These are phyloP conservation scores for Chrysanthemum makinoi DNA, from an alignment of 129 eudicot species.

Conservation along the genomic window DNA sequence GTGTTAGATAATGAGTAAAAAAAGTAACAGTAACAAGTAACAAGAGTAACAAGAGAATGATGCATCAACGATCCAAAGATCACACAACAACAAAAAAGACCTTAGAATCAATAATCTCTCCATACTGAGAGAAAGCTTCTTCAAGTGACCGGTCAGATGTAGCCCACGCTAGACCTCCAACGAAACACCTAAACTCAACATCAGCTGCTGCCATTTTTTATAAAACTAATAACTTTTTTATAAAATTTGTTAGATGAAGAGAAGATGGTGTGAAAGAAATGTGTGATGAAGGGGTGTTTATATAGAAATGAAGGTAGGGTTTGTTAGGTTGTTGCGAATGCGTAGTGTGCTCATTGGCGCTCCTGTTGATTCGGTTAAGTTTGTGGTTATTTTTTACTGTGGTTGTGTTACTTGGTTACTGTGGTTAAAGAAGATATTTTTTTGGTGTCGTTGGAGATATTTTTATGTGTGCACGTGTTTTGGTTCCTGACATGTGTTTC, in stretches of 20 bases:
- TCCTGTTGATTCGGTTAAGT: constrained; percentile 16
- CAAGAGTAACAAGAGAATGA: constrained; percentile 25
- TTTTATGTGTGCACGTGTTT: constrained; percentile 21
- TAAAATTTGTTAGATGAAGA: background rate
- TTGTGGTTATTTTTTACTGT: background rate
- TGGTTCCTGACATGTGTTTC: background rate
- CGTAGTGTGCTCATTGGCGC: constrained; percentile 36
- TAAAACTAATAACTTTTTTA: background rate
- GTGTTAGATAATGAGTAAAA: constrained; percentile 31
- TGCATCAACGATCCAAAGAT: constrained; percentile 40
- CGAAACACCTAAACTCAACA: constrained; percentile 85
- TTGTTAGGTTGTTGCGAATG: constrained; percentile 24
- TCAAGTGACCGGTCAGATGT: constrained; percentile 65
- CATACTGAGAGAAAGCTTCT: constrained; percentile 69
- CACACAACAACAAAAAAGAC: constrained; percentile 55
- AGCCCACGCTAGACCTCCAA: constrained; percentile 97
- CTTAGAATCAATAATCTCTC: constrained; percentile 85
- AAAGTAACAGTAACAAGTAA: constrained; percentile 38
- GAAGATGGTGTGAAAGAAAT: background rate
- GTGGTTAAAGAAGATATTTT: constrained; percentile 30
- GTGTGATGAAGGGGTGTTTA: constrained; percentile 15
- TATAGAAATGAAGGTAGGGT: constrained; percentile 31
- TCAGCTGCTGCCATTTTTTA: constrained; percentile 63
- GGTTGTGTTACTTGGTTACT: constrained; percentile 22
- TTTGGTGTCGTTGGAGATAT: constrained; percentile 10